Conservation (phyloP, 441 rosid species). For the Populus hybrid region DNA sequence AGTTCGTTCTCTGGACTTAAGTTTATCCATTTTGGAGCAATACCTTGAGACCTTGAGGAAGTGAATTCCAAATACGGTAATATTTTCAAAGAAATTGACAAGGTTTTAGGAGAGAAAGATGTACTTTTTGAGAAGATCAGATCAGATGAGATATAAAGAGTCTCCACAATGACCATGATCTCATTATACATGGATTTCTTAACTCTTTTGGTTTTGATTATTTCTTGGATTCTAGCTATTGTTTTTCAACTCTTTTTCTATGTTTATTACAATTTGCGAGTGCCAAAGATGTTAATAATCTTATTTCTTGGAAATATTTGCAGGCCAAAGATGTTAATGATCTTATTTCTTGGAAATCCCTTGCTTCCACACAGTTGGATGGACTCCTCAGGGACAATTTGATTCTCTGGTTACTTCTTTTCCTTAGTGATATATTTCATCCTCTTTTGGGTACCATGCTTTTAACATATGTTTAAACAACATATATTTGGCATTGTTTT, state of each 20-base stretch:
- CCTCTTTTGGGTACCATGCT: background rate
- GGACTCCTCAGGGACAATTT: constrained; percentile 36
- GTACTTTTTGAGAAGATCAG: constrained; percentile 39
- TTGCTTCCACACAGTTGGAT: constrained; percentile 49
- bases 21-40: constrained; percentile 75
- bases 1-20: constrained; percentile 70
- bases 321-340: constrained; percentile 48
- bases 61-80: constrained; percentile 61
- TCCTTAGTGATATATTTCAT: constrained; percentile 3
- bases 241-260: too few species aligned
- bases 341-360: constrained; percentile 58
- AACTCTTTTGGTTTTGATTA: too few species aligned
- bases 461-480: background rate
- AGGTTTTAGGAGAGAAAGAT: constrained; percentile 54
- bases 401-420: constrained; percentile 47
- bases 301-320: too few species aligned
- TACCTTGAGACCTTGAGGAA: constrained; percentile 85
- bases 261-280: too few species aligned
- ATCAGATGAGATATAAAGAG: constrained; percentile 36
- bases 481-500: background rate
- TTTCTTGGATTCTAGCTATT: too few species aligned
- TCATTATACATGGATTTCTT: too few species aligned
- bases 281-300: too few species aligned
- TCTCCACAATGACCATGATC: constrained; percentile 39
- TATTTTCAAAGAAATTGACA: constrained; percentile 67